Evolutionary conservation across 2,329 filamentous ascomycete genomes (phyloP), one percentile per base, ranked within the genome.

Genomic region (Penicillium sp.): DNA sequence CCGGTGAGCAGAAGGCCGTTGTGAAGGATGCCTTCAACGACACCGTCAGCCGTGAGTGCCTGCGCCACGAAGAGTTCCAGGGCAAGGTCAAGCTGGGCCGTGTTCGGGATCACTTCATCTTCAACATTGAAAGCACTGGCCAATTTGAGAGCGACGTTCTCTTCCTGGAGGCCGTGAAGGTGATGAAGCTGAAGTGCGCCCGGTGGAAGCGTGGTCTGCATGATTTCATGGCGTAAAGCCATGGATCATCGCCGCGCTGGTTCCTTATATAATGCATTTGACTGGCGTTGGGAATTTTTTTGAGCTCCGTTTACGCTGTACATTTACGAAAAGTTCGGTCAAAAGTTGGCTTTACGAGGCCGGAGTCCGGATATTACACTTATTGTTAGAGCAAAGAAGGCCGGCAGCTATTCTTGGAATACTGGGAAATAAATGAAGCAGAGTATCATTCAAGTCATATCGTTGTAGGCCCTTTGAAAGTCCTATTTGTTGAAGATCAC

Each of bases 41-140:
- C 71, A 97, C 92, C 0, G 92, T 99, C 55, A 95, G 89, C 73
- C 84, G 94, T 61, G 95, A 99, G 76, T 94, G 88, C 66, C 74
- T 99, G 67, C 85, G 94, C 44, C 92, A 99, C 69, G 81, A 86
- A 24, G 94, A 97, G 75, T 97, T 99, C 76, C 84, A 94, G 74
- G 89, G 86, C 69, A 99, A 96, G 79, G 94, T 99, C 58, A 92
- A 91, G 79, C 83, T 99, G 28, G 94, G 94, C 39, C 82, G 95
- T 48, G 79, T 91, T 63, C 81, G 91, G 59, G 94, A 99, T 71
- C 95, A 99, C 76, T 99, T 99, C 73, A 97, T 99, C 73, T 99
- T 94, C 79, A 88, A 85, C 48, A 81, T 99, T 31, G 94, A 99
- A 79, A 96, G 92, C 77, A 87, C 90, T 0, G 95, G 94, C 5